Percentiles rank a stretch among this genome's conserved stretches.
These are phyloP conservation scores for Penicillium sp. DNA, from an alignment of 2,329 filamentous ascomycete genomes.

Conservation along the genomic window DNA sequence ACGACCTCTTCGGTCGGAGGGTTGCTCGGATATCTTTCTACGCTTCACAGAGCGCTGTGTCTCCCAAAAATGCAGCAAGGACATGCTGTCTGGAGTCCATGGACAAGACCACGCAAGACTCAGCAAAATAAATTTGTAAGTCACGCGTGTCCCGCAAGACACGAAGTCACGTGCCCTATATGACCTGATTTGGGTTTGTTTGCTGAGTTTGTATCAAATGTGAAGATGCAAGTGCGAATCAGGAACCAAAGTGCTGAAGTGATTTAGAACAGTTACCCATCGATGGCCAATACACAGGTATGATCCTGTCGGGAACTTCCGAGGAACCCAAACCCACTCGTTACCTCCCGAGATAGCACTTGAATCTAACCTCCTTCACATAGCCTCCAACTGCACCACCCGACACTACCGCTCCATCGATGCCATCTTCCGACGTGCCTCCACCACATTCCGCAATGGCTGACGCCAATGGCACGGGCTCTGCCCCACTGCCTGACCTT, in stretches of 20 bases:
- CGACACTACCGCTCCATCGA: not conserved
- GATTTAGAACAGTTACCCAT: not conserved
- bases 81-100: slow-evolving; percentile 27
- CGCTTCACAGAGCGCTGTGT: slow-evolving; percentile 32
- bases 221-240: not conserved
- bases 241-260: not conserved
- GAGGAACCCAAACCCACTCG: slow-evolving; percentile 1
- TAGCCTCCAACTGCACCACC: not conserved
- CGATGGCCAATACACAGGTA: slow-evolving; percentile 19
- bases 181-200: slow-evolving; percentile 16
- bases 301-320: slow-evolving; percentile 12
- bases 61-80: slow-evolving; percentile 36
- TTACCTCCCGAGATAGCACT: not conserved
- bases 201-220: slow-evolving; percentile 7
- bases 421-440: not conserved
- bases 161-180: slow-evolving; percentile 30
- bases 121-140: not conserved
- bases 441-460: slow-evolving; percentile 15
- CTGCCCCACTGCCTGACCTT: slow-evolving; percentile 31
- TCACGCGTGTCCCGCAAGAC: slow-evolving; percentile 18
- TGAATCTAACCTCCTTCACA: not conserved
- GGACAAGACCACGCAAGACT: not conserved
- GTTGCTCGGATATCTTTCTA: slow-evolving; percentile 22
- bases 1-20: slow-evolving; percentile 1
- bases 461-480: slow-evolving; percentile 21